Evolutionary conservation across 2,329 filamentous ascomycete genomes (phyloP).

Genomic region (Sporothrix sp.): DNA sequence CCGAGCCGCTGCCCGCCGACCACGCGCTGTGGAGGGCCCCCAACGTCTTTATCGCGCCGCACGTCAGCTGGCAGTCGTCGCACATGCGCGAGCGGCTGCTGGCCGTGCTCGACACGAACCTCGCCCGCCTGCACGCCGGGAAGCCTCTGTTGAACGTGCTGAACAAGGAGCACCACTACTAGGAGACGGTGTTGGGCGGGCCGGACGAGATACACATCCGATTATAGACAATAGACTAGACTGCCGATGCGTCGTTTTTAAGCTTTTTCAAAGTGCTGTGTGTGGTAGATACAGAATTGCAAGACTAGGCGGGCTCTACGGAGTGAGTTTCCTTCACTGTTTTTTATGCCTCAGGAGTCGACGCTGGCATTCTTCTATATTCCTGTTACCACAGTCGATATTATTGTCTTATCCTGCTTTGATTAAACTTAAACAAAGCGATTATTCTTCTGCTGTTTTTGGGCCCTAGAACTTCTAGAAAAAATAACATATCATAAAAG

Average conservation of each 20-base stretch:
- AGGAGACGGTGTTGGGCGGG: too few species aligned
- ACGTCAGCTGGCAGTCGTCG: constrained; percentile 18
- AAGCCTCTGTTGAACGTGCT: constrained; percentile 14
- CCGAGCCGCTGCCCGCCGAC: constrained; percentile 52
- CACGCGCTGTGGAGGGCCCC: constrained; percentile 51
- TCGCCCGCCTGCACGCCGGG: constrained; percentile 6
- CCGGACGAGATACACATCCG: too few species aligned
- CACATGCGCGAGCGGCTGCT: constrained; percentile 6
- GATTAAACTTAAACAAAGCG: neutral
- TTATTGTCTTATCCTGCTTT: neutral
- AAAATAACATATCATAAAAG: too few species aligned
- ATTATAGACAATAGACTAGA: too few species aligned
- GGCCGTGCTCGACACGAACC: constrained; percentile 15
- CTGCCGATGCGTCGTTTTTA: too few species aligned
- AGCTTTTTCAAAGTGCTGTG: too few species aligned
- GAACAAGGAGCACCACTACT: constrained; percentile 15
- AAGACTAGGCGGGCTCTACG: too few species aligned
- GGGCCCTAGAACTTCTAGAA: too few species aligned
- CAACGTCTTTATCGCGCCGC: constrained; percentile 43
- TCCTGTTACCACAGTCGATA: neutral
- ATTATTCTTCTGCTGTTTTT: too few species aligned
- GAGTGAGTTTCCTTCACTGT: too few species aligned
- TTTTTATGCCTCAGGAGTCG: too few species aligned
- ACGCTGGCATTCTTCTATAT: neutral
- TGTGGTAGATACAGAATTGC: too few species aligned